Base-by-base conservation (phyloP, 305 asterid genomes). In the Fraxinus greggii region DNA sequence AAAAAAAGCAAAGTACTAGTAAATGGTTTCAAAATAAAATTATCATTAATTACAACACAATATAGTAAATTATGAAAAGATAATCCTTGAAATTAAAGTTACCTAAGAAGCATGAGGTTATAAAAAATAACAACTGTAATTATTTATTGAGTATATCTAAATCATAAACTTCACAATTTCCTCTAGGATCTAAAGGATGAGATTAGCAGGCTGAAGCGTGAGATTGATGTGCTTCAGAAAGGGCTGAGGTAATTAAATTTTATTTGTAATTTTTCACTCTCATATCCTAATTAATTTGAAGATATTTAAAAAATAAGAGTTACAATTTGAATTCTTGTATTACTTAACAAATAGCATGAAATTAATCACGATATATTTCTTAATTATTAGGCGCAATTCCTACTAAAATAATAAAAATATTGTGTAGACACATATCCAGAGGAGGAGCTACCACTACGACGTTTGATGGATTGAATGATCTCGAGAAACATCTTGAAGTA, bases 151-250 rank as follows among this genome's bases (percentile, higher is more conserved):
- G 10, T 7, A 35, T 63, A 1, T 61, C 3, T 61, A 23, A 0
- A 31, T 65, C 72, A 65, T 8, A 65, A 23, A 65, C 72, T 65
- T 65, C 17, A 24, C 8, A 65, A 65, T 26, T 65, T 65, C 5
- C 10, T 78, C 54, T 83, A 94, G 98, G 97, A 92, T 75, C 90
- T 93, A 73, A 91, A 89, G 81, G 94, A 89, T 75, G 97, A 94
- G 92, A 85, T 93, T 72, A 84, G 81, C 79, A 87, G 88, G 93
- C 92, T 94, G 86, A 94, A 90, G 90, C 87, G 89, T 83, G 98
- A 93, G 90, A 90, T 93, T 85, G 97, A 87, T 74, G 89, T 89
- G 65, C 97, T 94, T 79, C 98, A 91, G 85, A 93, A 90, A 83
- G 95, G 96, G 76, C 84, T 91, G 70, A 90, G 97, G 98, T 94